Base-by-base conservation (phyloP, 1,139 yeast genomes). In the Hemisphaericaspora subhashii region DNA sequence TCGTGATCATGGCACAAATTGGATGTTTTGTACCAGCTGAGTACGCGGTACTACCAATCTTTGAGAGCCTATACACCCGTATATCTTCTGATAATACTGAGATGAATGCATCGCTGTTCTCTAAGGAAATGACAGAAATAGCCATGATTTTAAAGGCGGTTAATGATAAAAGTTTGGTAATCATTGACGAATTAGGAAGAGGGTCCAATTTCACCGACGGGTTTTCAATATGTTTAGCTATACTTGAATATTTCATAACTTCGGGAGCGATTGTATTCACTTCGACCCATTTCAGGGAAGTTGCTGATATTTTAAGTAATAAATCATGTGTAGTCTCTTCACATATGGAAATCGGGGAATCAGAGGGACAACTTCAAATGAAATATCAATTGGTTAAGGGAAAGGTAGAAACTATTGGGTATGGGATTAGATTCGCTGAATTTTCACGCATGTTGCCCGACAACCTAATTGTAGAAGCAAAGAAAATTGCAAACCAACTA, bases 151-250 rank as follows among this genome's bases (percentile, higher is more conserved):
- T 75, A 6, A 56, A 63, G 13, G 55, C 57, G 24, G 50, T 63
- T 1, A 52, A 47, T 27, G 48, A 57, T 1, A 55, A 60, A 23
- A 66, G 77, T 3, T 55, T 77, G 16, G 54, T 76, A 3, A 54
- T 77, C 0, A 52, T 77, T 29, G 82, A 76, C 52, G 81, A 77
- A 47, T 64, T 77, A 7, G 81, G 81, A 0, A 58, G 81, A 45
- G 81, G 72, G 0, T 64, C 75, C 1, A 65, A 73, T 26, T 53
- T 63, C 10, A 57, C 60, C 9, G 74, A 71, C 48, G 74, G 75
- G 1, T 62, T 68, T 43, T 53, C 73, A 2, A 57, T 71, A 1
- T 58, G 72, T 5, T 43, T 68, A 8, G 66, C 75, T 1, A 58
- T 67, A 2, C 52, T 63, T 16, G 74, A 70, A 37, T 50, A 54